A percentile compares a stretch with the other conserved stretches of the same genome.
These are phyloP conservation scores for Dujonia santamariae DNA, from an alignment of 1,139 yeast species.

Conservation along the genomic window DNA sequence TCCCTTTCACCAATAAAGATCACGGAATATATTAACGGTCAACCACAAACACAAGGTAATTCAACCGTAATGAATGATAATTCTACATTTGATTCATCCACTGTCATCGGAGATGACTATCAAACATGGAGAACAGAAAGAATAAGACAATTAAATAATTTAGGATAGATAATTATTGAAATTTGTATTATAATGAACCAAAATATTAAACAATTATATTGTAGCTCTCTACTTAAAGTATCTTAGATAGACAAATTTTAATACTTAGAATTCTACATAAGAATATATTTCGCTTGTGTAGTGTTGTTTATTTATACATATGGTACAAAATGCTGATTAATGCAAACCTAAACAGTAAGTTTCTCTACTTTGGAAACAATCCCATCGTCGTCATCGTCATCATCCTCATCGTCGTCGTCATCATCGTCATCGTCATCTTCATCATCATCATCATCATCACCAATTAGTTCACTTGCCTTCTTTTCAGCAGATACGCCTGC, in stretches of 20 bases:
- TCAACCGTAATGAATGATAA: not conserved
- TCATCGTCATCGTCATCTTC: constrained; percentile 45
- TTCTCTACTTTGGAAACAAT: too few species aligned
- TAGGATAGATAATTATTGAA: constrained; percentile 5
- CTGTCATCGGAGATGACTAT: constrained; percentile 42
- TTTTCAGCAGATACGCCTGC: constrained; percentile 31
- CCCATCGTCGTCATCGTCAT: constrained; percentile 33
- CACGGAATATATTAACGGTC: constrained; percentile 9
- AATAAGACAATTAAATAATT: constrained; percentile 29
- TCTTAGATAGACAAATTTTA: not conserved
- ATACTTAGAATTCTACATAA: not conserved
- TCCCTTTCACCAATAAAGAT: constrained; percentile 12
- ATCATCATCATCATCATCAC: constrained; percentile 45
- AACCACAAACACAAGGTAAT: not conserved
- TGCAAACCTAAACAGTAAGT: too few species aligned
- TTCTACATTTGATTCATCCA: constrained; percentile 33
- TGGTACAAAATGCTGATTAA: too few species aligned
- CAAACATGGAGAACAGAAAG: constrained; percentile 40
- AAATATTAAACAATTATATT: not conserved
- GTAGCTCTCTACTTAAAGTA: not conserved
- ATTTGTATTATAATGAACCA: too few species aligned
- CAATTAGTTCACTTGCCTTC: constrained; percentile 38
- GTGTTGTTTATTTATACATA: too few species aligned
- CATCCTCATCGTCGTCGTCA: constrained; percentile 29
- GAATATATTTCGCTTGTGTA: too few species aligned